Conservation (phyloP, 306 rosid genomes). For the Glycine latifolia region DNA sequence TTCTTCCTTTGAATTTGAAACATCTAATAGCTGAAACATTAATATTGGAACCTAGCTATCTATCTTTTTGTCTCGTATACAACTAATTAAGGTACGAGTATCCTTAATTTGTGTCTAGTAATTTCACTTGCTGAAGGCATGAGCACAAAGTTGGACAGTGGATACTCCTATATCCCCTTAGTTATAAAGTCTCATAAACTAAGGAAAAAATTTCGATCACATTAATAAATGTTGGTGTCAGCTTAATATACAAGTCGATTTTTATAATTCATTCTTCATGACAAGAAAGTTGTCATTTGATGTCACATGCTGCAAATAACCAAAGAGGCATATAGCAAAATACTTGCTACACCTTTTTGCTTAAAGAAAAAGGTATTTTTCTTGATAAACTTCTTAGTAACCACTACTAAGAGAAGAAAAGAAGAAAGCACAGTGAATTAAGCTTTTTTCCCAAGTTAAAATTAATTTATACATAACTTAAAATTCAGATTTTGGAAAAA, state of each 20-base stretch:
- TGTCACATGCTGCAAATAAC: background rate
- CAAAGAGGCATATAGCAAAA: background rate
- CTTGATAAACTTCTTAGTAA: background rate
- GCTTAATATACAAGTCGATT: background rate
- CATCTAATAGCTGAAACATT: conserved; percentile 7
- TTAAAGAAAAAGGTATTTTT: background rate
- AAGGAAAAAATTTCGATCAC: background rate
- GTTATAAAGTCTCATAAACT: background rate
- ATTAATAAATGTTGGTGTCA: background rate
- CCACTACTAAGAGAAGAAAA: no score
- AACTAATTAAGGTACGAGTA: background rate
- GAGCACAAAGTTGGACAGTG: background rate
- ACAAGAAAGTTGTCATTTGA: conserved; percentile 10
- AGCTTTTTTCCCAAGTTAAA: no score
- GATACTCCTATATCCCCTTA: background rate
- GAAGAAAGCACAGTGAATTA: no score
- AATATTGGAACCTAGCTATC: background rate
- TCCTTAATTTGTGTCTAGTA: background rate
- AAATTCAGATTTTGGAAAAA: no score
- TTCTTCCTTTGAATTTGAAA: background rate
- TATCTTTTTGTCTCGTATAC: conserved; percentile 8
- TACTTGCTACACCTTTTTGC: background rate
- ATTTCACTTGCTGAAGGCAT: background rate
- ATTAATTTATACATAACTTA: no score
- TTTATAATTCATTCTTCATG: background rate